Base-by-base conservation (phyloP, 2,329 filamentous ascomycete species). In the Pestalotiopsis sp. region DNA sequence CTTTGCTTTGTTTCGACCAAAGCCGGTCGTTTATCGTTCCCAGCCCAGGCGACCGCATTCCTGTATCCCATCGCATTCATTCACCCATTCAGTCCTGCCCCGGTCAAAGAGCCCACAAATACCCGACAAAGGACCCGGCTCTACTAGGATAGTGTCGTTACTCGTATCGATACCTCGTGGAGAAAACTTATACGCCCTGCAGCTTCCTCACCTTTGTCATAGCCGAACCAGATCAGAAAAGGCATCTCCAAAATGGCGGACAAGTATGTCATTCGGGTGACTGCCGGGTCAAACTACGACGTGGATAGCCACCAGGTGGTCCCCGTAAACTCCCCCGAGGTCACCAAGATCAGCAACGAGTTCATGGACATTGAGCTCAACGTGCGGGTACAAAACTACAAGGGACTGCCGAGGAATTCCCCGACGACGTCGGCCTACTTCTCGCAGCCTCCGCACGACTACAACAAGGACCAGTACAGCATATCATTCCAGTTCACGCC, bases 211-310 rank as follows among this genome's bases (percentile, higher is more conserved):
- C 31, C 31, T 36, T 36, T 36, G 31, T 36, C 31, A 9, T 6
- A 9, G 6, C 31, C 31, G 31, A 36, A 1, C 2, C 31, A 6
- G 31, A 36, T 36, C 31, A 36, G 6, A 36, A 36, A 36, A 36
- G 6, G 31, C 31, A 27, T 27, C 4, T 4, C 27, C 9, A 59
- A 14, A 4, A 90, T 89, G 90, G 85, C 90, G 20, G 87, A 92
- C 69, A 91, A 93, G 73, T 97, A 96, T 80, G 87, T 93, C 65
- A 86, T 98, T 70, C 89, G 88, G 73, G 91, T 98, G 67, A 97
- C 94, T 0, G 93, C 93, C 1, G 95, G 95, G 2, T 86, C 92
- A 1, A 84, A 84, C 72, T 97, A 98, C 81, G 89, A 96, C 77
- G 80, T 85, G 41, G 80, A 85, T n/a, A 87, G 87, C n/a, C 94